A percentile compares a stretch with the other conserved stretches of the same genome.
phyloP scores from a whole-genome alignment of 768 basidiomycete species.

The Leccinum longicurvipes region DNA sequence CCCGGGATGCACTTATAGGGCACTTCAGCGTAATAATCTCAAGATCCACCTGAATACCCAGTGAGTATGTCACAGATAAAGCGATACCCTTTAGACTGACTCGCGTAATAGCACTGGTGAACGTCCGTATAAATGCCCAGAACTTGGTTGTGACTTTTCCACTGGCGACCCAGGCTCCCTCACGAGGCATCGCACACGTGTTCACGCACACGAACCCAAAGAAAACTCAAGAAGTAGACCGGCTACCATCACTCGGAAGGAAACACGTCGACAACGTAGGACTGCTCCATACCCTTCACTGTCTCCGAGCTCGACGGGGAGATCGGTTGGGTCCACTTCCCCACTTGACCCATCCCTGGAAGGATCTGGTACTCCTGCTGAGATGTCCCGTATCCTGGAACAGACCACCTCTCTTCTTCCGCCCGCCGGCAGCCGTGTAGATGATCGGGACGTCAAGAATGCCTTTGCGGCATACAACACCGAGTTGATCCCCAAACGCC shows the following conservation, averaged over 20 bases:
- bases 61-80: conserved; percentile 17
- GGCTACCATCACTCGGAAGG: not conserved
- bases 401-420: not conserved
- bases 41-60: conserved; percentile 28
- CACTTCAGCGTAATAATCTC: conserved; percentile 30
- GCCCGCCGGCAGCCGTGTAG: not conserved
- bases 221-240: not conserved
- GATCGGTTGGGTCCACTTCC: not conserved
- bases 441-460: not conserved
- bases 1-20: conserved; percentile 15
- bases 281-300: conserved; percentile 2
- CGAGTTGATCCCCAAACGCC: not conserved
- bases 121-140: conserved; percentile 16
- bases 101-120: conserved; percentile 7
- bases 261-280: not conserved
- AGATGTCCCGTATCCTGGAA: not conserved
- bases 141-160: conserved; percentile 10
- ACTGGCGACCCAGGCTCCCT: conserved; percentile 22
- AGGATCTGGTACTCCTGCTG: not conserved
- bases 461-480: not conserved
- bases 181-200: conserved; percentile 18
- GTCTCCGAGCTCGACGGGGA: not conserved
- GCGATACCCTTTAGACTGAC: not conserved
- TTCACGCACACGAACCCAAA: conserved; percentile 20
- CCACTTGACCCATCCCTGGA: not conserved